These are phyloP conservation scores for Tephrocybe sp. DNA, from an alignment of 768 basidiomycete species.

Conservation along the genomic window DNA sequence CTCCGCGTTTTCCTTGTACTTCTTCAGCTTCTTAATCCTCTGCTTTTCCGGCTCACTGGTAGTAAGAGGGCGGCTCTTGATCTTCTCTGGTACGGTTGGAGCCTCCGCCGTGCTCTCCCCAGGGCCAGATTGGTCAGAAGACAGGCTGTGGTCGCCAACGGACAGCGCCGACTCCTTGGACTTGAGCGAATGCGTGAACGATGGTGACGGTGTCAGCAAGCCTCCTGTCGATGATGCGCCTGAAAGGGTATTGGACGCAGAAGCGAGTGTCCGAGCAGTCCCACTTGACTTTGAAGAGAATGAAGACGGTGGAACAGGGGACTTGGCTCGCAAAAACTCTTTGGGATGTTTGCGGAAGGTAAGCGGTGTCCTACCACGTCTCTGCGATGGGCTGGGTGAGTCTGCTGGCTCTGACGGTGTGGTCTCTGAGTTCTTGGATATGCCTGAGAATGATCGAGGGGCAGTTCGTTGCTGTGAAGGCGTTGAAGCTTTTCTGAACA, in stretches of 20 bases:
- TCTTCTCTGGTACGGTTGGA: constrained; percentile 8
- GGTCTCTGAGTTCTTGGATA: constrained; percentile 53
- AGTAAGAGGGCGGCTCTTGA: constrained; percentile 22
- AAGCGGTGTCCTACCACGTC: constrained; percentile 65
- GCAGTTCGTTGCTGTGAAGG: constrained; percentile 43
- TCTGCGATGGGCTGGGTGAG: constrained; percentile 49
- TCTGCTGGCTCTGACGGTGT: constrained; percentile 36
- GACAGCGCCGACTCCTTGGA: constrained; percentile 80
- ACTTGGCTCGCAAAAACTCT: constrained; percentile 72
- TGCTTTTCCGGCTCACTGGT: constrained; percentile 52
- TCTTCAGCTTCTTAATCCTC: constrained; percentile 76
- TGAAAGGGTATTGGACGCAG: constrained; percentile 48
- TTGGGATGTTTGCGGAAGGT: constrained; percentile 71
- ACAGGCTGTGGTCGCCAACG: constrained; percentile 66
- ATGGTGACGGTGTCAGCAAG: constrained; percentile 63
- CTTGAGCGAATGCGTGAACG: constrained; percentile 68
- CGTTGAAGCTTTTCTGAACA: constrained; percentile 81
- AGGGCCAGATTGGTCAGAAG: constrained; percentile 67
- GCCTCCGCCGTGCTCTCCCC: constrained; percentile 35
- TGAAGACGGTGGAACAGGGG: constrained; percentile 48
- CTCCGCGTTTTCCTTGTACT: constrained; percentile 85
- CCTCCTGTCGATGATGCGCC: constrained; percentile 42
- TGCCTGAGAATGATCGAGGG: constrained; percentile 53
- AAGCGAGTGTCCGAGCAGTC: constrained; percentile 35
- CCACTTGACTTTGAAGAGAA: constrained; percentile 40